phyloP scores from a whole-genome alignment of 228 moss, liverwort and hornwort species.

The Sphagnum fallax region DNA sequence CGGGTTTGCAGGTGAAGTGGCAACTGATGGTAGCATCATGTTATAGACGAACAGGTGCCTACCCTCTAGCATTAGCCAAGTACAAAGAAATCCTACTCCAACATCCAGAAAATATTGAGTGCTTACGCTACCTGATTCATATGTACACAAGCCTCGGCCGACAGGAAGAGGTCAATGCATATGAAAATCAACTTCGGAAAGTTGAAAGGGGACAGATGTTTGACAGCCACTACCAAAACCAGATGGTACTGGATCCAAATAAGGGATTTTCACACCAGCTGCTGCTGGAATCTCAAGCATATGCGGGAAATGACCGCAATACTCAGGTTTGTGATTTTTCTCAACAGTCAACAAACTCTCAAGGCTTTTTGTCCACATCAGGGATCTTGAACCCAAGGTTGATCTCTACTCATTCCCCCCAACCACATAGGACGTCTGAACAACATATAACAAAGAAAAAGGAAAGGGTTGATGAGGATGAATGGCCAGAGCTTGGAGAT shows the following conservation, averaged over 20 bases:
- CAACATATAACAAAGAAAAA: slow-evolving; percentile 26
- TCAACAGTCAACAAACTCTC: slow-evolving; percentile 23
- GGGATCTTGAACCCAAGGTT: slow-evolving; percentile 20
- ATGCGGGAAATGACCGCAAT: slow-evolving; percentile 19
- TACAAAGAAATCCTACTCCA: slow-evolving; percentile 66
- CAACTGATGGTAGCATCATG: slow-evolving; percentile 97
- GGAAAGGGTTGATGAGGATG: slow-evolving; percentile 31
- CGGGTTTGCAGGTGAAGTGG: slow-evolving; percentile 71
- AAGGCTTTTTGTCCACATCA: slow-evolving; percentile 20
- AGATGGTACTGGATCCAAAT: slow-evolving; percentile 30
- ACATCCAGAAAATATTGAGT: slow-evolving; percentile 78
- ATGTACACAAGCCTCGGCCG: slow-evolving; percentile 89
- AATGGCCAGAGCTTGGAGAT: slow-evolving; percentile 76
- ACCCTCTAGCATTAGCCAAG: slow-evolving; percentile 62
- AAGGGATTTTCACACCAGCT: slow-evolving; percentile 18
- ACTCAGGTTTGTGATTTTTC: slow-evolving; percentile 18
- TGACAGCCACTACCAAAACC: slow-evolving; percentile 15
- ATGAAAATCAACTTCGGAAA: slow-evolving; percentile 48
- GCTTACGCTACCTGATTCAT: slow-evolving; percentile 69
- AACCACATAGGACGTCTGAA: slow-evolving; percentile 12
- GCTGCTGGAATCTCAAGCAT: slow-evolving; percentile 27
- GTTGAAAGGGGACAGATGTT: slow-evolving; percentile 36
- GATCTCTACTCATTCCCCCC: slow-evolving; percentile 25
- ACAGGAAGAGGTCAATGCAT: slow-evolving; percentile 59
- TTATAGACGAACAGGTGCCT: slow-evolving; percentile 70